Evolutionary conservation across 805 yeast genomes (phyloP), one percentile per base, ranked within the genome.

Genomic region (Cyberlindnera euphorbiae): DNA sequence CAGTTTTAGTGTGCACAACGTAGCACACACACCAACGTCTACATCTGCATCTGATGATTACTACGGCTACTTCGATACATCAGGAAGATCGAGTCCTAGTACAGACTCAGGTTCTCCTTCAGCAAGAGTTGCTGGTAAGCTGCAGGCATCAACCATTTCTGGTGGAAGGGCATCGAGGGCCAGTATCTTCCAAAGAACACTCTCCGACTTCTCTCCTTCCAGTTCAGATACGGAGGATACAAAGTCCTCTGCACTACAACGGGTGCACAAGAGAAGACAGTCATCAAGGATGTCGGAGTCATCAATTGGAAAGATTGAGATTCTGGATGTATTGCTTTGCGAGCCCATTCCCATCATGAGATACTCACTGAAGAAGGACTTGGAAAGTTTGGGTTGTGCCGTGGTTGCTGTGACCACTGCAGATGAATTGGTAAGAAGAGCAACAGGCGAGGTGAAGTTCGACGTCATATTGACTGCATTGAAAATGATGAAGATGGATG

Each of bases 341-440:
- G 96, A 87, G 50, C 87, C 93, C 2, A 84, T 85, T 41, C 93
- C 96, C 0, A 82, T 82, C 38, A 79, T 85, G 47, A 62, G 95
- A 32, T 84, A 75, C 50, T 69, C 85, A 11, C 71, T 81, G 18
- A 71, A 77, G 28, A 74, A 71, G 40, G 69, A 79, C 43, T 63
- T 90, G 39, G 85, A 77, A 41, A 67, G 70, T 35, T 54, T 79
- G 17, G 95, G 94, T 1, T 87, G 95, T 61, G 76, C 80, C 10
- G 95, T 87, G 8, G 83, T 85, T 5, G 67, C 83, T 3, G 82
- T 85, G 6, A 66, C 78, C 0, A 78, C 79, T 40, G 96, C 95
- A 2, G 90, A 87, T 42, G 96, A 88, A 42, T 66, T 88, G 41
- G 73, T 88, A 11, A 69, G 93, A 41, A 64, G 93, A 38, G 86